A percentile compares a stretch with the other conserved stretches of the same genome.
Conservation (phyloP, 176 grass and related monocot genomes). For the Elaeis guineensis region DNA sequence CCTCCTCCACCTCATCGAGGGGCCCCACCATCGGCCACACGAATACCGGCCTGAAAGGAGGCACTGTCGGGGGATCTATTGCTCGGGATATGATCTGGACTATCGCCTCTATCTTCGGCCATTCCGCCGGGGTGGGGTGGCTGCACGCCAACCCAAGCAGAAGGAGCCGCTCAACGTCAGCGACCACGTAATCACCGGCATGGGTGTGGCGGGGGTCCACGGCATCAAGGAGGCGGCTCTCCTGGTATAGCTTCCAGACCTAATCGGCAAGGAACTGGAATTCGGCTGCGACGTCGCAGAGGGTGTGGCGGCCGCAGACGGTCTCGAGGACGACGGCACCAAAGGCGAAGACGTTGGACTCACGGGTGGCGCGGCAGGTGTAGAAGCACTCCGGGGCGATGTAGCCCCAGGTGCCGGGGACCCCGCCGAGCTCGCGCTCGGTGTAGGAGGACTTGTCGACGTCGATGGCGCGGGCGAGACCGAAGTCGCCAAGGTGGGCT, state of each 20-base stretch:
- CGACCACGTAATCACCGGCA: conserved; percentile 23
- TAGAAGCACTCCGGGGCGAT: conserved; percentile 98
- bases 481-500: conserved; percentile 90
- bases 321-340: conserved; percentile 68
- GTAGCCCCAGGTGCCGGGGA: conserved; percentile 69
- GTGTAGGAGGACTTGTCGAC: conserved; percentile 89
- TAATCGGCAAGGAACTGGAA: conserved; percentile 60
- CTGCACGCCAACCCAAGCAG: conserved; percentile 80
- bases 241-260: conserved; percentile 71
- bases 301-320: conserved; percentile 57
- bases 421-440: conserved; percentile 40
- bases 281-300: conserved; percentile 37
- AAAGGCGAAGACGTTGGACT: conserved; percentile 74
- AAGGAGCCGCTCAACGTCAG: conserved; percentile 55
- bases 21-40: conserved; percentile 41
- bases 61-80: conserved; percentile 34
- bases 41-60: conserved; percentile 49
- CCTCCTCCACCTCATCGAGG: neutral
- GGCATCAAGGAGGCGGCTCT: conserved; percentile 35
- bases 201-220: conserved; percentile 36
- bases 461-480: conserved; percentile 85
- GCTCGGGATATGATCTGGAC: conserved; percentile 42
- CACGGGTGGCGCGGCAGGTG: conserved; percentile 67
- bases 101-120: conserved; percentile 43
- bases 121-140: conserved; percentile 56